A percentile compares a stretch with the other conserved stretches of the same genome.
phyloP scores from a whole-genome alignment of 108 stramenopile genomes.

The Cyclostephanos invisitatus region DNA sequence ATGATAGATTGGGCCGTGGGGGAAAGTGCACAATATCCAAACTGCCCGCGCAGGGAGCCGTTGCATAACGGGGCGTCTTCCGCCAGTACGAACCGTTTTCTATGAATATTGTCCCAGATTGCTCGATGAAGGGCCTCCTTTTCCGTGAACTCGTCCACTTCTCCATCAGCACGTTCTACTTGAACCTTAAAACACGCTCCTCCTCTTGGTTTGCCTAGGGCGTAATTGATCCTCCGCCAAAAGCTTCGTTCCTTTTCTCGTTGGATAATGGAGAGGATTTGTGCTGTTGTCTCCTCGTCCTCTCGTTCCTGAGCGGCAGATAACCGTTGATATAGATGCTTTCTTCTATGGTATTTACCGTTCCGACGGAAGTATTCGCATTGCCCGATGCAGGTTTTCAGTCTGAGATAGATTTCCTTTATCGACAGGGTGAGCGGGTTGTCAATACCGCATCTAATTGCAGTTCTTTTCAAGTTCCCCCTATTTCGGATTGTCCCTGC shows the following conservation, averaged over 20 bases:
- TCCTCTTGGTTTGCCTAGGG: too few relatives aligned
- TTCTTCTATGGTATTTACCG: neutral
- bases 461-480: neutral
- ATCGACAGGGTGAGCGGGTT: neutral
- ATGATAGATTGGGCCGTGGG: too few relatives aligned
- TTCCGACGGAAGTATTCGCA: neutral
- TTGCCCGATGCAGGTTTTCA: neutral
- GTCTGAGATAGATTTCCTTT: neutral
- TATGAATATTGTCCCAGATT: too few relatives aligned
- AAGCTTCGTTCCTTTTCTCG: slow-evolving; percentile 13
- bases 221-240: slow-evolving; percentile 18
- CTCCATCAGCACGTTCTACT: too few relatives aligned
- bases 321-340: neutral
- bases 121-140: too few relatives aligned
- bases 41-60: too few relatives aligned
- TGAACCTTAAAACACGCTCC: too few relatives aligned
- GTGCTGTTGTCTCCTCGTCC: neutral
- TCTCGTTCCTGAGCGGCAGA: neutral
- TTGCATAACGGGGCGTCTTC: too few relatives aligned
- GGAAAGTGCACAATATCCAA: too few relatives aligned
- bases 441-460: neutral
- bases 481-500: neutral
- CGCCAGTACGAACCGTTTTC: too few relatives aligned
- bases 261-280: slow-evolving; percentile 10
- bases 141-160: too few relatives aligned